These are phyloP conservation scores for Citrus trifoliata DNA, from an alignment of 345 rosid genomes.

Conservation along the genomic window DNA sequence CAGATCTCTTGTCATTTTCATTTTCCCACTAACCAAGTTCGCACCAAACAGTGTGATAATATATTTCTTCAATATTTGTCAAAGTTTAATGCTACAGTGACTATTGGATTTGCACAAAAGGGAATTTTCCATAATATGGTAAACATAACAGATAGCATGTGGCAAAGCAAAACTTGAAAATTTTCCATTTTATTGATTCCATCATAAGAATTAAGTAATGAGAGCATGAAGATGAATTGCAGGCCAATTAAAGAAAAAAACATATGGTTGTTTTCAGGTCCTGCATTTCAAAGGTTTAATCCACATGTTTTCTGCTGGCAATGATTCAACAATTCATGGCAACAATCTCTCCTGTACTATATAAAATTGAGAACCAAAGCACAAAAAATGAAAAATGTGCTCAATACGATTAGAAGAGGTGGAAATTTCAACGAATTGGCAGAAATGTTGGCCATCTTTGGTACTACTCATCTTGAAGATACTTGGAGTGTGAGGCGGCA, in stretches of 20 bases:
- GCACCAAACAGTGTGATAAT: not conserved
- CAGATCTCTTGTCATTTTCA: not conserved
- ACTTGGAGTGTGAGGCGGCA: constrained; percentile 71
- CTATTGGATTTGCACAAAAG: not conserved
- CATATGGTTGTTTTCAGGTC: not conserved
- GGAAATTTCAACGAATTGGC: not conserved
- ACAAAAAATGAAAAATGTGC: not conserved
- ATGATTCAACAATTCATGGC: not conserved
- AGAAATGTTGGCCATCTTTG: not conserved
- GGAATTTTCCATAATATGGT: not conserved
- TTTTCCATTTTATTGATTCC: constrained; percentile 3
- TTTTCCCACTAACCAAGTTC: not conserved
- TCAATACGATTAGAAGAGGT: not conserved
- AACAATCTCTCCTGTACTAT: not conserved
- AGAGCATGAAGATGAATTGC: not conserved
- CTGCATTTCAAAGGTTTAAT: not conserved
- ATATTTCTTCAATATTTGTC: not conserved
- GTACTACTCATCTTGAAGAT: constrained; percentile 25
- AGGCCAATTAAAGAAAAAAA: not conserved
- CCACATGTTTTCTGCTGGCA: not conserved
- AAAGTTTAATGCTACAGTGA: not conserved
- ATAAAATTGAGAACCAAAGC: not conserved
- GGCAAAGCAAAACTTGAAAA: not conserved
- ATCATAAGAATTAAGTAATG: not conserved
- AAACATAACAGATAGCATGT: not conserved